These are phyloP conservation scores for Blastomyces silverae DNA, from an alignment of 2,329 filamentous ascomycete species.

Conservation along the genomic window DNA sequence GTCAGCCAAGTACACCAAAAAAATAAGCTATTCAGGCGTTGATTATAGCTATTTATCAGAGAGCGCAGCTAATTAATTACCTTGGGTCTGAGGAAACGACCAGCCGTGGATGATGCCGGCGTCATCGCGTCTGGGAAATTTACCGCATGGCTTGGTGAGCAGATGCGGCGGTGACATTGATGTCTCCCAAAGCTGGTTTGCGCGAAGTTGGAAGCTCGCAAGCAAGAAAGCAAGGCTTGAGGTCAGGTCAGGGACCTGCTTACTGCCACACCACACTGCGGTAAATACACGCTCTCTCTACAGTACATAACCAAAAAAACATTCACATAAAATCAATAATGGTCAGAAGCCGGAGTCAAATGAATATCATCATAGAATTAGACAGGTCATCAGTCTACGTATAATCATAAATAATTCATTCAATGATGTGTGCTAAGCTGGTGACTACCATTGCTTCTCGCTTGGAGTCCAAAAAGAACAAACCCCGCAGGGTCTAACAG, in stretches of 20 bases:
- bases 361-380: neutral
- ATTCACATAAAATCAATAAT: neutral
- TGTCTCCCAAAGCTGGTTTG: neutral
- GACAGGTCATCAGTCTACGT: neutral
- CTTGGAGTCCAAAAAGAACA: neutral
- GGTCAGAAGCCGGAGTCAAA: neutral
- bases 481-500: neutral
- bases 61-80: neutral
- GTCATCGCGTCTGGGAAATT: slow-evolving; percentile 4
- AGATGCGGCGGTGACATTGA: neutral
- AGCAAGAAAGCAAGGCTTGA: neutral
- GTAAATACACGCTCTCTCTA: neutral
- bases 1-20: neutral
- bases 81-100: slow-evolving; percentile 14
- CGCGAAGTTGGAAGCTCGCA: neutral
- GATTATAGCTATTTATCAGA: neutral
- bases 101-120: slow-evolving; percentile 5
- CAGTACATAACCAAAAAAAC: neutral
- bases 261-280: neutral
- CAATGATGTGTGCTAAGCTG: neutral
- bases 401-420: slow-evolving; percentile 6
- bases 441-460: neutral
- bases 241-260: no score
- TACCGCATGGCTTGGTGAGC: neutral
- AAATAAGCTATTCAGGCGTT: neutral